Evolutionary conservation across 768 basidiomycete genomes (phyloP).

Genomic region (Hemileccinum rubropunctum): DNA sequence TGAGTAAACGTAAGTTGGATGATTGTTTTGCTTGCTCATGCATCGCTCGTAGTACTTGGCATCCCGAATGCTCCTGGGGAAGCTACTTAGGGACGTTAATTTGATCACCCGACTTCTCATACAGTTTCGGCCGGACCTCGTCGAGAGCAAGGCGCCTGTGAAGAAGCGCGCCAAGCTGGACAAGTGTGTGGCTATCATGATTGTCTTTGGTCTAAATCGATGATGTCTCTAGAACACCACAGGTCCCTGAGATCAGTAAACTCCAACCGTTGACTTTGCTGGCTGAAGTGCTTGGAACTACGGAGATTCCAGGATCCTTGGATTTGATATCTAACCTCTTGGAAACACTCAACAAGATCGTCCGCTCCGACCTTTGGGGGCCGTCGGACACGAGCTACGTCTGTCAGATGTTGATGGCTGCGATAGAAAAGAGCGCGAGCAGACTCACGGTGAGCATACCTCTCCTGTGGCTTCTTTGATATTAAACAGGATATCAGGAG

Average conservation of each 20-base stretch:
- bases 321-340: conserved; percentile 71
- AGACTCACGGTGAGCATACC: conserved; percentile 48
- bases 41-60: conserved; percentile 35
- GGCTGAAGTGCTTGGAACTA: conserved; percentile 68
- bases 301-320: conserved; percentile 62
- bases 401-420: conserved; percentile 82
- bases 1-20: conserved; percentile 28
- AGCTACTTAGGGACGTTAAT: conserved; percentile 46
- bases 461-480: neutral
- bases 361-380: conserved; percentile 51
- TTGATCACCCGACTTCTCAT: conserved; percentile 54
- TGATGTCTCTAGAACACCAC: conserved; percentile 3
- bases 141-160: conserved; percentile 44
- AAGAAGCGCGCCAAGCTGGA: conserved; percentile 65
- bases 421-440: conserved; percentile 63
- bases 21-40: neutral
- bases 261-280: conserved; percentile 55
- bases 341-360: conserved; percentile 65
- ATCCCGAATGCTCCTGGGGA: conserved; percentile 49
- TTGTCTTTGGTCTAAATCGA: neutral
- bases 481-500: conserved; percentile 39
- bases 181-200: conserved; percentile 46
- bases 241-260: conserved; percentile 35
- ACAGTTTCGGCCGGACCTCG: conserved; percentile 44
- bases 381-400: conserved; percentile 72